A percentile compares a stretch with the other conserved stretches of the same genome.
Evolutionary conservation across 1,284 basidiomycete species (phyloP).

Genomic region (Pseudozyma tsukubaensis): DNA sequence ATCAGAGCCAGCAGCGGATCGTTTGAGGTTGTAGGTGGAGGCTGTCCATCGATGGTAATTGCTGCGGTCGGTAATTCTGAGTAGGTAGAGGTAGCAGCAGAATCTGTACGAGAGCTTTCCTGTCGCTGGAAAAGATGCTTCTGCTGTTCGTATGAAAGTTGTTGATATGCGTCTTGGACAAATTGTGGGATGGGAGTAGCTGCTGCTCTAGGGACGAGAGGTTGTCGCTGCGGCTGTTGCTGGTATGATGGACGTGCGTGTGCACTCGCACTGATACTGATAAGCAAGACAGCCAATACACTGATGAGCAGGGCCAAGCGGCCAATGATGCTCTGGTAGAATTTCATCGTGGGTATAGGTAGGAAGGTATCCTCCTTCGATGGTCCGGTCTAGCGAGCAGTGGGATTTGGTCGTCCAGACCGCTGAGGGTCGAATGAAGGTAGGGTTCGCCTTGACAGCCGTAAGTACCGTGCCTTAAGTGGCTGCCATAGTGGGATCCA

Average conservation of each 20-base stretch:
- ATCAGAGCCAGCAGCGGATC: constrained; percentile 55
- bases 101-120: constrained; percentile 6
- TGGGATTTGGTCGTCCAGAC: too few relatives aligned
- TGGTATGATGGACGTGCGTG: not conserved
- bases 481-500: too few relatives aligned
- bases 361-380: too few relatives aligned
- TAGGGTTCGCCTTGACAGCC: too few relatives aligned
- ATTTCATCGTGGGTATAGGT: constrained; percentile 10
- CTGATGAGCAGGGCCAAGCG: constrained; percentile 13
- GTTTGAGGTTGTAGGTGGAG: constrained; percentile 40
- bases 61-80: constrained; percentile 44
- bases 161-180: constrained; percentile 1
- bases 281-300: constrained; percentile 18
- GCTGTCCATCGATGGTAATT: constrained; percentile 52
- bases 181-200: constrained; percentile 9
- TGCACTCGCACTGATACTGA: constrained; percentile 9
- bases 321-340: not conserved
- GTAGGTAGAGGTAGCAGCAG: constrained; percentile 21
- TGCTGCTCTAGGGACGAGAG: constrained; percentile 9
- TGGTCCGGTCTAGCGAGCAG: too few relatives aligned
- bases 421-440: too few relatives aligned
- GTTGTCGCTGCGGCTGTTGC: constrained; percentile 3
- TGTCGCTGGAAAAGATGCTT: constrained; percentile 14
- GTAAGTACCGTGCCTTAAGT: too few relatives aligned
- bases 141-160: not conserved